Base-by-base conservation (phyloP, 2,329 filamentous ascomycete species). In the Drechslera avenae region DNA sequence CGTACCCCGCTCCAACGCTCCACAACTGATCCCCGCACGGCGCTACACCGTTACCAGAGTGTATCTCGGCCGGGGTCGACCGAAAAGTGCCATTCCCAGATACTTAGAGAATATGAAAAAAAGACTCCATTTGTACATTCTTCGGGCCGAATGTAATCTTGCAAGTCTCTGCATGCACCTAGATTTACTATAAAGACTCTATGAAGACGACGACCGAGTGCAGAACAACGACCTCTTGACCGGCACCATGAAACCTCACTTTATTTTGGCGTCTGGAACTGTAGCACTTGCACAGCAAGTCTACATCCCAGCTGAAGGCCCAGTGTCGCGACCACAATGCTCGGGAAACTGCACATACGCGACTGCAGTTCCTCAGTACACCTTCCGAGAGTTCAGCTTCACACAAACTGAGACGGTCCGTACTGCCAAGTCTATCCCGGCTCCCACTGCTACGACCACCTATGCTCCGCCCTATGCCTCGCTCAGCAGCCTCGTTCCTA, bases 331-430 rank as follows among this genome's bases (percentile, higher is more conserved):
- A 19, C 57, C 69, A 17, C 65, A 68, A 52, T 74, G 71, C 48
- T 47, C 56, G 9, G 44, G 39, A 8, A 69, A 63, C 35, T 52
- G 46, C 16, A 59, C 54, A 21, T 66, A 66, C 43, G 60, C 63
- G 9, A 69, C 63, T 43, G 61, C 56, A n/a, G 55, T 48, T 34
- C 72, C 65, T 40, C 59, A 56, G 17, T 70, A 72, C 43, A 56
- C 56, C 7, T 68, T 73, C 57, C 58, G 67, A 46, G 47, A 63
- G 2, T 71, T 69, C 37, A 68, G 65, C 26, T 76, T 72, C 48
- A 76, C 70, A 0, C 73, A 75, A 51, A 74, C 72, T 3, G 70
- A 74, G 41, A 76, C 74, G 2, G 60, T 73, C 13, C 65, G 74
- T 10, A 73, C 67, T 28, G 73, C 75, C 5, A 76, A 70, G 1